A percentile compares a stretch with the other conserved stretches of the same genome.
Conservation (phyloP, 768 basidiomycete genomes). For the Mycena latifolia region DNA sequence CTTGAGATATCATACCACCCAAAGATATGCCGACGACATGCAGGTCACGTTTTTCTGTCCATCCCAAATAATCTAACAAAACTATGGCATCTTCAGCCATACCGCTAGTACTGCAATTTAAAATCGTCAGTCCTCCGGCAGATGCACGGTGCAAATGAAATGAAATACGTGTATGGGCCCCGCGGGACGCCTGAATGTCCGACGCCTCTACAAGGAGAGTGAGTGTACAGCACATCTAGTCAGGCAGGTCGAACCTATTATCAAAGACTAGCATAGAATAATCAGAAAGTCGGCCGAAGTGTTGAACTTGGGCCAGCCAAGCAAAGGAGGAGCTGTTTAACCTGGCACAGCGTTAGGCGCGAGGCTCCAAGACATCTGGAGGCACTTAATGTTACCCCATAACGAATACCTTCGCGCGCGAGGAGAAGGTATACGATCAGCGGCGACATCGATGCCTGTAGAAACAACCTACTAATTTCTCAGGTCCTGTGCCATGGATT, state of each 20-base stretch:
- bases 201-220: constrained; percentile 63
- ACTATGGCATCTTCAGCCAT: constrained; percentile 84
- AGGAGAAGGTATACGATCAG: background rate
- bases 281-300: constrained; percentile 62
- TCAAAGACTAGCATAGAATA: constrained; percentile 83
- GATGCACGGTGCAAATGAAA: constrained; percentile 37
- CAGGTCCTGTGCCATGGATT: constrained; percentile 75
- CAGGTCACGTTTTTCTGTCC: constrained; percentile 71
- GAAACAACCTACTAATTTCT: constrained; percentile 64
- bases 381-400: constrained; percentile 49
- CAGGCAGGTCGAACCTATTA: constrained; percentile 55
- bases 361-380: constrained; percentile 14
- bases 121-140: background rate
- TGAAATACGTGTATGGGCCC: constrained; percentile 83
- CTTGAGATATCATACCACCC: constrained; percentile 90
- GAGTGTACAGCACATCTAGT: background rate
- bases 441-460: background rate
- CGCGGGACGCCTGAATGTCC: constrained; percentile 78
- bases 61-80: constrained; percentile 78
- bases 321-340: constrained; percentile 73
- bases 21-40: constrained; percentile 83
- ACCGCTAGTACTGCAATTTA: constrained; percentile 65
- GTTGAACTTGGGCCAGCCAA: constrained; percentile 74
- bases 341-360: constrained; percentile 47
- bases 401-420: constrained; percentile 55